Percentiles rank a stretch among this genome's conserved stretches.
Conservation (phyloP, 352 stramenopile species). For the Phytophthora multivora region DNA sequence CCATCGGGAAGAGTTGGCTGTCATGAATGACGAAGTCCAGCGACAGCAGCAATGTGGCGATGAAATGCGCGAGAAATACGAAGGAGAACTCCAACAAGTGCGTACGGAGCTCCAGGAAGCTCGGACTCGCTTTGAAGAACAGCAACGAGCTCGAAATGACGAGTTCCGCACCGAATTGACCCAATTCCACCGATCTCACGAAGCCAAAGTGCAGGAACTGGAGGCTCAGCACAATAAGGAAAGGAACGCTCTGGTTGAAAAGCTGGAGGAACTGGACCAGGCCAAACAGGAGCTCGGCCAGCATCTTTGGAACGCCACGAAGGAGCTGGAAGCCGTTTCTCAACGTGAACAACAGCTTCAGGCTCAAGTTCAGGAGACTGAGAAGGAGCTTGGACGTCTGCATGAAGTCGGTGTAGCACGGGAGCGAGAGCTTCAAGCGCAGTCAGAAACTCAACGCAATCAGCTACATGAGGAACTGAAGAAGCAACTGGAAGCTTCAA, state of each 20-base stretch:
- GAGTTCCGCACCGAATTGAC: conserved; percentile 8
- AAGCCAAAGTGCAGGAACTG: conserved; percentile 13
- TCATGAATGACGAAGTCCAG: conserved; percentile 68
- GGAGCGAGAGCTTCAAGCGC: conserved; percentile 47
- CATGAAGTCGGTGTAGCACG: conserved; percentile 27
- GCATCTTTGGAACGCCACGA: conserved; percentile 64
- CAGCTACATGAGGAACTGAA: conserved; percentile 47
- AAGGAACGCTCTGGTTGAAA: conserved; percentile 11
- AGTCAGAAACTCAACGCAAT: conserved; percentile 48
- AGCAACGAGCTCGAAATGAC: conserved; percentile 32
- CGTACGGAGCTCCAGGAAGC: conserved; percentile 37
- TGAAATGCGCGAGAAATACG: conserved; percentile 43
- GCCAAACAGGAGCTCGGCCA: conserved; percentile 63
- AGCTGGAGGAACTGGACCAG: conserved; percentile 24
- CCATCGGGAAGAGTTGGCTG: conserved; percentile 56
- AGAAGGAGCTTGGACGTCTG: conserved; percentile 36
- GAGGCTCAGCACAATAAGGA: conserved; percentile 9
- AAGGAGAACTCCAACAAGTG: conserved; percentile 33
- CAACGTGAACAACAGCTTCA: conserved; percentile 39
- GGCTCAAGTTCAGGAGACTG: conserved; percentile 22
- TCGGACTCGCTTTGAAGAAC: conserved; percentile 20
- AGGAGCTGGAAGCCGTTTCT: conserved; percentile 42
- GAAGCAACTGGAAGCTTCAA: conserved; percentile 39
- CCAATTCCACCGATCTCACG: conserved; percentile 12
- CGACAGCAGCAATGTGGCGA: conserved; percentile 41